These are phyloP conservation scores for Nothophaeocryptopus gaeumannii DNA, from an alignment of 2,329 filamentous ascomycete species.

Conservation along the genomic window DNA sequence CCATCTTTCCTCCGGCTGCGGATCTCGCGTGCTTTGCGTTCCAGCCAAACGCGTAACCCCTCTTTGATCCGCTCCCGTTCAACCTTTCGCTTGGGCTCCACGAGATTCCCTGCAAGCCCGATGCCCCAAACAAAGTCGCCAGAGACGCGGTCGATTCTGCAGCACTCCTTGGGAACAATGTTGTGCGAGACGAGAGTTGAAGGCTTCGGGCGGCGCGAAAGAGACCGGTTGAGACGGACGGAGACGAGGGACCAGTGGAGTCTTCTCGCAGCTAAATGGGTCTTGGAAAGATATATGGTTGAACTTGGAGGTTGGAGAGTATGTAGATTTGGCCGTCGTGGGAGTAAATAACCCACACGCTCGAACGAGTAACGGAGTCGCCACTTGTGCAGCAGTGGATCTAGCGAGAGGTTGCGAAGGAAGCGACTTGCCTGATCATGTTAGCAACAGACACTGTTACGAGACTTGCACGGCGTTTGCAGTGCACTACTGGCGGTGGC, in stretches of 20 bases:
- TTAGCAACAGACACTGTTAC: conserved; percentile 5
- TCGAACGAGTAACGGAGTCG: conserved; percentile 59
- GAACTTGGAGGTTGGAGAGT: conserved; percentile 61
- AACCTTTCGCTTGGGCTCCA: conserved; percentile 61
- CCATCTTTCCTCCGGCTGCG: conserved; percentile 35
- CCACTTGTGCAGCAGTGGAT: conserved; percentile 63
- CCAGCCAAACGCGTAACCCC: conserved; percentile 63
- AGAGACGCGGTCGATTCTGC: conserved; percentile 31
- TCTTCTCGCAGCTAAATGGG: conserved; percentile 61
- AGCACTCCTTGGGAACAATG: conserved; percentile 65
- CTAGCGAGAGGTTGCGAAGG: conserved; percentile 60
- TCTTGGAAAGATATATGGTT: conserved; percentile 65
- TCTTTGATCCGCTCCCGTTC: conserved; percentile 69
- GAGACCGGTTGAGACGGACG: conserved; percentile 62
- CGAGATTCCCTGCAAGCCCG: conserved; percentile 57
- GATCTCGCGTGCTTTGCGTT: conserved; percentile 38
- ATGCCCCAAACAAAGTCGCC: conserved; percentile 36
- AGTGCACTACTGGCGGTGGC: conserved; percentile 5
- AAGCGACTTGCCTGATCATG: conserved; percentile 56
- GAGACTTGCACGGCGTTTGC: neutral
- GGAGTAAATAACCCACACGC: conserved; percentile 56
- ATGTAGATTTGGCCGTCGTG: conserved; percentile 57
- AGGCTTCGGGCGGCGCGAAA: conserved; percentile 59
- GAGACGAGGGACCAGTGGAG: conserved; percentile 63
- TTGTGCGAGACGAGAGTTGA: conserved; percentile 61